phyloP scores from a whole-genome alignment of 2,329 filamentous ascomycete genomes.

The Fusarium agapanthi region DNA sequence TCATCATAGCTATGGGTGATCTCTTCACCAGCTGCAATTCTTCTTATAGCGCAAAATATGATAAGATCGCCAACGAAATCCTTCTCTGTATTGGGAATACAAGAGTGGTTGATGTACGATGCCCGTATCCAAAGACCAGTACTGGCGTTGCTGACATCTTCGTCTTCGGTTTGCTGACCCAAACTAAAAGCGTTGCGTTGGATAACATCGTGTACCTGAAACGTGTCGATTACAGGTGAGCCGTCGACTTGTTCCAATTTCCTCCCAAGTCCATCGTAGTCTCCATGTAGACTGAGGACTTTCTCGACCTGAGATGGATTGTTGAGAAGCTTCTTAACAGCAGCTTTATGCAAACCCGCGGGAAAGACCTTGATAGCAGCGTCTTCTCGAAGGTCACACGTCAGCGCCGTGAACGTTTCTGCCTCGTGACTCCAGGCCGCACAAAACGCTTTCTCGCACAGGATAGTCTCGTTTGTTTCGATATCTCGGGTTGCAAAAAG shows the following conservation, averaged over 20 bases:
- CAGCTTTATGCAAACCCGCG: constrained; percentile 42
- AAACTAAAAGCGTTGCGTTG: constrained; percentile 47
- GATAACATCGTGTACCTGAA: constrained; percentile 47
- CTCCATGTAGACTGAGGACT: constrained; percentile 39
- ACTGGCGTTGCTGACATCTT: constrained; percentile 45
- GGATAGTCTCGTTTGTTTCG: constrained; percentile 40
- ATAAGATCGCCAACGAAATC: constrained; percentile 52
- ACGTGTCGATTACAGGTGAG: constrained; percentile 41
- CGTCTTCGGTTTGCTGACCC: constrained; percentile 40
- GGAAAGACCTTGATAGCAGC: constrained; percentile 43
- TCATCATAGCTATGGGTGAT: constrained; percentile 47
- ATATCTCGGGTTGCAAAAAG: constrained; percentile 48
- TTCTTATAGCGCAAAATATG: constrained; percentile 48
- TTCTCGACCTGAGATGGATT: constrained; percentile 40
- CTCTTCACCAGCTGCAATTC: constrained; percentile 48
- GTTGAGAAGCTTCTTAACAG: constrained; percentile 39
- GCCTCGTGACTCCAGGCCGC: constrained; percentile 45
- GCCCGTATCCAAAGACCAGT: constrained; percentile 51
- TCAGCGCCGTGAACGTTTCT: constrained; percentile 43
- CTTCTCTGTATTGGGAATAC: constrained; percentile 47
- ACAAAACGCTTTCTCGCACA: constrained; percentile 50
- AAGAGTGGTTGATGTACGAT: constrained; percentile 55
- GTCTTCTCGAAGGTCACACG: constrained; percentile 45
- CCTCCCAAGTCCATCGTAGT: constrained; percentile 38
- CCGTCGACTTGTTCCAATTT: constrained; percentile 39